phyloP scores from a whole-genome alignment of 176 grass and related monocot genomes.

The Avena atlantica region DNA sequence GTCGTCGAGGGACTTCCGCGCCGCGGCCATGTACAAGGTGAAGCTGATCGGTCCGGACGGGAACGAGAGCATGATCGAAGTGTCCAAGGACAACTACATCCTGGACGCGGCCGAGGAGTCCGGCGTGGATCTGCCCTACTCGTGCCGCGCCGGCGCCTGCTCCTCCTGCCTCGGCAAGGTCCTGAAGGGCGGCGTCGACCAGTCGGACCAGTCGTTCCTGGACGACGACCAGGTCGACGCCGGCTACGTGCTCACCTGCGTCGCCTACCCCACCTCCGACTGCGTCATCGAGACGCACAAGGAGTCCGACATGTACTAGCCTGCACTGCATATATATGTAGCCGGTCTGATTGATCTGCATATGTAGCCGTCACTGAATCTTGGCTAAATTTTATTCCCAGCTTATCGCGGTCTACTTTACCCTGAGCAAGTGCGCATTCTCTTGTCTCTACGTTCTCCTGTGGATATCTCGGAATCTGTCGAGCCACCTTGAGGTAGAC shows the following conservation, averaged over 20 bases:
- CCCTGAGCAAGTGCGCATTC: background rate
- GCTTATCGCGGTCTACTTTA: background rate
- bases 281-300: constrained; percentile 82
- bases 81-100: constrained; percentile 65
- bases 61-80: constrained; percentile 57
- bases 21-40: constrained; percentile 60
- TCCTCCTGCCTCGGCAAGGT: constrained; percentile 76
- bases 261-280: constrained; percentile 71
- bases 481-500: constrained; percentile 10
- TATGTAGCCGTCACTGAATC: background rate
- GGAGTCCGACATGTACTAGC: constrained; percentile 64
- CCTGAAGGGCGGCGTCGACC: constrained; percentile 65
- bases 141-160: constrained; percentile 75
- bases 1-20: constrained; percentile 9
- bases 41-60: constrained; percentile 61
- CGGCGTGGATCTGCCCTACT: constrained; percentile 63
- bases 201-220: constrained; percentile 70
- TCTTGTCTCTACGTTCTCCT: background rate
- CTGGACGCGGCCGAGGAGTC: constrained; percentile 64
- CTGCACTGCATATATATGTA: background rate
- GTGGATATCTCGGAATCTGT: constrained; percentile 31
- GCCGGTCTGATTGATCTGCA: background rate
- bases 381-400: background rate
- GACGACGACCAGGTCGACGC: constrained; percentile 52
- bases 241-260: constrained; percentile 82